phyloP scores from a whole-genome alignment of 2,329 filamentous ascomycete genomes.

The Epichloe sibirici region DNA sequence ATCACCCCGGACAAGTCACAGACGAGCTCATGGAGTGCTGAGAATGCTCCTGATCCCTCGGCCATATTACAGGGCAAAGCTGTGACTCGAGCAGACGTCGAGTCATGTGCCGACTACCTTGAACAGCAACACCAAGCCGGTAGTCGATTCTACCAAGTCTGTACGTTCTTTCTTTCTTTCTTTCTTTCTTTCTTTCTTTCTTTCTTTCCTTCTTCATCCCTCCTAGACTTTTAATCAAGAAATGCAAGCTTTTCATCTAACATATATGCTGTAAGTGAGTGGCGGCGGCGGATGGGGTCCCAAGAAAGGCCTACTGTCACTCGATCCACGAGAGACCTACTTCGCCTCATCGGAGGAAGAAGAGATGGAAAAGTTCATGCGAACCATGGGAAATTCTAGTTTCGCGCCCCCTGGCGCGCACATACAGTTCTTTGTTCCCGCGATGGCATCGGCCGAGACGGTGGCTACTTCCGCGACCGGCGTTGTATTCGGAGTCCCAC shows the following conservation, averaged over 20 bases:
- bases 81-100: conserved; percentile 10
- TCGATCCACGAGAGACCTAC: conserved; percentile 56
- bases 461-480: conserved; percentile 8
- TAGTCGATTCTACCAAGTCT: conserved; percentile 31
- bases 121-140: conserved; percentile 26
- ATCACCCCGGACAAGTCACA: conserved; percentile 35
- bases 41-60: conserved; percentile 7
- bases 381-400: conserved; percentile 32
- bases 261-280: conserved; percentile 39
- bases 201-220: too few species aligned
- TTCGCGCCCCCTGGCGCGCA: conserved; percentile 51
- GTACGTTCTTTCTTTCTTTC: conserved; percentile 11
- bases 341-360: conserved; percentile 33
- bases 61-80: conserved; percentile 1
- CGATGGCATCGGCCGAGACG: conserved; percentile 16
- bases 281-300: conserved; percentile 77
- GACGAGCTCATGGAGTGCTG: conserved; percentile 1
- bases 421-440: conserved; percentile 52
- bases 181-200: not conserved
- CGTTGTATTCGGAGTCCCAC: conserved; percentile 23
- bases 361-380: conserved; percentile 40
- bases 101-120: conserved; percentile 17
- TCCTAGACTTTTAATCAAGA: not conserved
- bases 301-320: conserved; percentile 65
- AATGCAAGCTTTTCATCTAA: conserved; percentile 9